phyloP scores from a whole-genome alignment of 805 yeast species.

The Candida insectalens region DNA sequence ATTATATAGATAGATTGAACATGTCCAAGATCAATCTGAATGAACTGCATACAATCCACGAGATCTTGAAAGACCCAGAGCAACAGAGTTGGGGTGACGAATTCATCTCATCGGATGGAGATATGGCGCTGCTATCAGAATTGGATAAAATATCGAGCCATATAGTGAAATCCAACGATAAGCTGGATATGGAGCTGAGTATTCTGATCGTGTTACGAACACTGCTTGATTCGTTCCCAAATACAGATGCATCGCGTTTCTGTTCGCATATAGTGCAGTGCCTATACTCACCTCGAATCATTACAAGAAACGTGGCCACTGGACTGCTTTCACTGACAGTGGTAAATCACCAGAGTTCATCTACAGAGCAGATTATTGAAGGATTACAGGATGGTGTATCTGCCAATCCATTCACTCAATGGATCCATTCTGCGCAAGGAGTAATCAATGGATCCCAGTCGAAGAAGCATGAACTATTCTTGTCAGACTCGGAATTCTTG shows the following conservation, averaged over 20 bases:
- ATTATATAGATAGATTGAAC: too few relatives aligned
- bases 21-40: too few relatives aligned
- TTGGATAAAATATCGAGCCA: constrained; percentile 42
- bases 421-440: constrained; percentile 13
- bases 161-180: constrained; percentile 32
- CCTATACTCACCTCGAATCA: constrained; percentile 60
- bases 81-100: constrained; percentile 67
- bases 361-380: neutral
- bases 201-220: too few relatives aligned
- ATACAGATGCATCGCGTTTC: too few relatives aligned
- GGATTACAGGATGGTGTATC: constrained; percentile 8
- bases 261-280: too few relatives aligned
- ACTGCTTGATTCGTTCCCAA: too few relatives aligned
- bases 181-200: constrained; percentile 60
- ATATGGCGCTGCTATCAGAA: constrained; percentile 60
- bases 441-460: constrained; percentile 7
- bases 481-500: constrained; percentile 5
- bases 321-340: constrained; percentile 56
- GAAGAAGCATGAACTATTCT: constrained; percentile 3
- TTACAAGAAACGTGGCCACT: constrained; percentile 71
- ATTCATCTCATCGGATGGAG: constrained; percentile 78
- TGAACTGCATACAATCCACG: too few relatives aligned
- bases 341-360: constrained; percentile 11
- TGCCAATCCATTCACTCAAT: constrained; percentile 7
- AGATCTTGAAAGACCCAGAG: too few relatives aligned